Evolutionary conservation across 495 filamentous ascomycete species (phyloP), one percentile per base, ranked within the genome.

Genomic region (Xylaria bambusicola): DNA sequence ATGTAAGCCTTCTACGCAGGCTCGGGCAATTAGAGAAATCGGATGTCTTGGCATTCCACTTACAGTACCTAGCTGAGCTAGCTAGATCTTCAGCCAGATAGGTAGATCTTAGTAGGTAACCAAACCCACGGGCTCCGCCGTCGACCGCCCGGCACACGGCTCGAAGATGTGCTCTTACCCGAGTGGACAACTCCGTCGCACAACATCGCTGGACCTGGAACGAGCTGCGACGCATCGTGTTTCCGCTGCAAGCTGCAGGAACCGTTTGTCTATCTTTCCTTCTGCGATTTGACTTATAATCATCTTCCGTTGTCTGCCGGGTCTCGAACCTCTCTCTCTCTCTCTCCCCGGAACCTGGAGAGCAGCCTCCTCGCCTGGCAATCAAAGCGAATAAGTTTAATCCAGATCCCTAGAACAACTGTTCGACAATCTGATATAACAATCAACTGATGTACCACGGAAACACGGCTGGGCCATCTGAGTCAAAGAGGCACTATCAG

Each of bases 141-240:
- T 42, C 47, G 42, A 31, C 53, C 53, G 53, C 41, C 53, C 53
- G 53, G 41, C 53, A 26, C 13, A 47, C 53, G 42, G 44, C 53
- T 46, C 17, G 15, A 23, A 6, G 3, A 2, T 51, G 27, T 17
- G 18, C 53, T 17, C 17, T 15, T 27, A 44, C 13, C 53, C 41
- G 53, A 48, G 41, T 20, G 42, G 20, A 48, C 29, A 20, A n/a
- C 44, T 2, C 51, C 26, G 52, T 54, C 38, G 24, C 52, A 54
- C 52, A 54, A 44, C 36, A 44, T 38, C 36, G 36, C 15, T 15
- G 5, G 6, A 15, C 23, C 17, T n/a, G 18, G 40, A 44, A 20
- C 44, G 18, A 10, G 17, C 10, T 21, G 52, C 26, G 31, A 36
- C 29, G 20, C 31, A 23, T 46, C 38, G 26, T 27, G 27, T 24